Conservation (phyloP, 2,329 filamentous ascomycete genomes). For the Xylaria sp. region DNA sequence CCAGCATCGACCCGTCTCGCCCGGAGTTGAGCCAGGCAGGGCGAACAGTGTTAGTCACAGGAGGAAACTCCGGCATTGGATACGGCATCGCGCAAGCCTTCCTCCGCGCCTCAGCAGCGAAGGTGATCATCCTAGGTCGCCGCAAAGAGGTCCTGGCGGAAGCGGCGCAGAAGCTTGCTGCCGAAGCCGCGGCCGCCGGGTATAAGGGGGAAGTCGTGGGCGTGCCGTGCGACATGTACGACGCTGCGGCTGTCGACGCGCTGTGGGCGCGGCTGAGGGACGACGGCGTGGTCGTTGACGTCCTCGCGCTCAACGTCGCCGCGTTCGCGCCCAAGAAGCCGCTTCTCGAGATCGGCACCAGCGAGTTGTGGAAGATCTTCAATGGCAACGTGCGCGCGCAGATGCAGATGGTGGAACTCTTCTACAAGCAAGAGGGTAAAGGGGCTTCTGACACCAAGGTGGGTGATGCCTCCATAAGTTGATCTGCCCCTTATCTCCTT, state of each 20-base stretch:
- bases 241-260: constrained; percentile 40
- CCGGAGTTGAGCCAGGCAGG: constrained; percentile 56
- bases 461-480: background rate
- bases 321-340: constrained; percentile 29
- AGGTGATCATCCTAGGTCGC: constrained; percentile 55
- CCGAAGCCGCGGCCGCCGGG: constrained; percentile 16
- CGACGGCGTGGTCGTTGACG: constrained; percentile 47
- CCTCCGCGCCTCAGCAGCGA: constrained; percentile 52
- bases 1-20: constrained; percentile 51
- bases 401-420: constrained; percentile 49
- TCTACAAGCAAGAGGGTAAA: constrained; percentile 51
- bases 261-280: constrained; percentile 48
- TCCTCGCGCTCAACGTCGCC: constrained; percentile 52
- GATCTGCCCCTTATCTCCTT: too few relatives aligned
- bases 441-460: constrained; percentile 36
- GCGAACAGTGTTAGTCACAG: constrained; percentile 72
- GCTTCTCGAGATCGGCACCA: constrained; percentile 43
- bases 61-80: constrained; percentile 73
- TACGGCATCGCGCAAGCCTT: constrained; percentile 71
- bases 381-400: constrained; percentile 48
- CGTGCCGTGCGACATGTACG: constrained; percentile 43
- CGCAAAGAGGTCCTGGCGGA: constrained; percentile 48
- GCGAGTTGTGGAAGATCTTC: constrained; percentile 44
- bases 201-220: constrained; percentile 38
- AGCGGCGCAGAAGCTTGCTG: constrained; percentile 43